phyloP scores from a whole-genome alignment of 1,284 basidiomycete genomes.

The Marasmius sp. region DNA sequence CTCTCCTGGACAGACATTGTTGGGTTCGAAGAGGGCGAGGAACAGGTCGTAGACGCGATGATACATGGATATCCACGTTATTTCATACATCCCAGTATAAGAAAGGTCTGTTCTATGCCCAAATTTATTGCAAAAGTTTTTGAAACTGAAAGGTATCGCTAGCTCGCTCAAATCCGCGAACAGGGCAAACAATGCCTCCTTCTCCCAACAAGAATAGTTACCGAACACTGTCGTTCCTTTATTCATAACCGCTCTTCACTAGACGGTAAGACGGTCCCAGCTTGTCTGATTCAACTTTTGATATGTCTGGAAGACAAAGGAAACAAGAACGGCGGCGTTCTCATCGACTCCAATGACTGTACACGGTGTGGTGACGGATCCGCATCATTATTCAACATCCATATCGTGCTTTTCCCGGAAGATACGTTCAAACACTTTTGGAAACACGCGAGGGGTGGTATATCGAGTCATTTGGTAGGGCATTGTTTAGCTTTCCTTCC shows the following conservation, averaged over 20 bases:
- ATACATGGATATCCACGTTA: slow-evolving; percentile 96
- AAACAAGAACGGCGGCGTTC: slow-evolving; percentile 21
- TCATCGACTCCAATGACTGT: slow-evolving; percentile 23
- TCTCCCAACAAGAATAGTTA: slow-evolving; percentile 71
- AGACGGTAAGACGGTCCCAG: slow-evolving; percentile 41
- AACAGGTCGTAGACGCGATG: slow-evolving; percentile 82
- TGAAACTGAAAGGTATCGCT: slow-evolving; percentile 5
- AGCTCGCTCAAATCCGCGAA: slow-evolving; percentile 80
- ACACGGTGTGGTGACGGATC: slow-evolving; percentile 10
- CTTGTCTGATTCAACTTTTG: slow-evolving; percentile 74
- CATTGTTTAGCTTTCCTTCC: slow-evolving; percentile 72
- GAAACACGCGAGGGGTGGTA: slow-evolving; percentile 93
- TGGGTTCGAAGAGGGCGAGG: slow-evolving; percentile 92
- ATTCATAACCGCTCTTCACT: slow-evolving; percentile 56
- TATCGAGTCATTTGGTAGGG: slow-evolving; percentile 88
- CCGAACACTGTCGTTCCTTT: slow-evolving; percentile 77
- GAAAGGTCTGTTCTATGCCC: slow-evolving; percentile 60
- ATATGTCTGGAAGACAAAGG: slow-evolving; percentile 61
- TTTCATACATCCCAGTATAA: slow-evolving; percentile 89
- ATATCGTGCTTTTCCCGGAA: slow-evolving; percentile 80
- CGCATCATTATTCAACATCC: slow-evolving; percentile 53
- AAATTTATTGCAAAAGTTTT: background rate
- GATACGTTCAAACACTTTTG: slow-evolving; percentile 88
- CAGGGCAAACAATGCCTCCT: slow-evolving; percentile 77
- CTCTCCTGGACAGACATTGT: slow-evolving; percentile 95